Percentiles rank a stretch among this genome's conserved stretches.
Conservation (phyloP, 1,139 yeast genomes). For the Pichia sp. region DNA sequence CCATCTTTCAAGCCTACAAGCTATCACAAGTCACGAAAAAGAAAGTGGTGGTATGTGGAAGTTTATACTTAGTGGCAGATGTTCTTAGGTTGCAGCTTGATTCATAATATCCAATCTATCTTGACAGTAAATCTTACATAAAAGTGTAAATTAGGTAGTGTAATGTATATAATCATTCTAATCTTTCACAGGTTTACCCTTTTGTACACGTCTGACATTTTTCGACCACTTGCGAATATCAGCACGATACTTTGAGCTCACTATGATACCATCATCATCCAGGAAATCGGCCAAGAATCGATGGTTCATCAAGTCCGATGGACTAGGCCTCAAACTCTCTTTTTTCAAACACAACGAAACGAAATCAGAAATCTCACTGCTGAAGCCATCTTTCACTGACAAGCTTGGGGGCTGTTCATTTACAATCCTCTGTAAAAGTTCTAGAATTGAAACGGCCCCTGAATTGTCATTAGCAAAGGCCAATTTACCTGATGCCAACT, state of each 20-base stretch:
- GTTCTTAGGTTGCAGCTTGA: slow-evolving; percentile 39
- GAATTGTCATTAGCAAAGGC: slow-evolving; percentile 46
- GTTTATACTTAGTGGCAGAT: slow-evolving; percentile 72
- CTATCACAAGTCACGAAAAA: slow-evolving; percentile 12
- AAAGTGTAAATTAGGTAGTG: not conserved
- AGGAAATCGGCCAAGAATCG: slow-evolving; percentile 29
- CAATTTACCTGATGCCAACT: slow-evolving; percentile 76
- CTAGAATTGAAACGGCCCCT: slow-evolving; percentile 68
- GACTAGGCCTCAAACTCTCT: slow-evolving; percentile 53
- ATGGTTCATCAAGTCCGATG: slow-evolving; percentile 31
- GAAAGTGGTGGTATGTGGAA: slow-evolving; percentile 61
- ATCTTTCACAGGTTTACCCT: slow-evolving; percentile 26
- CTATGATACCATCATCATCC: slow-evolving; percentile 24
- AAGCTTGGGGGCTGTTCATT: slow-evolving; percentile 86
- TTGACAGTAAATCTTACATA: not conserved
- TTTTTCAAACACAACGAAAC: slow-evolving; percentile 65
- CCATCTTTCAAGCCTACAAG: slow-evolving; percentile 22
- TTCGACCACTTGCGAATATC: slow-evolving; percentile 33
- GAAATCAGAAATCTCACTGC: slow-evolving; percentile 52
- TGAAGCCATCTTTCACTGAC: slow-evolving; percentile 35
- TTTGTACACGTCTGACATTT: slow-evolving; percentile 33
- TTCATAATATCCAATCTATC: not conserved
- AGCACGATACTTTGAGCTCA: slow-evolving; percentile 24
- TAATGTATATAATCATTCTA: not conserved
- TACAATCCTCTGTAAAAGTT: slow-evolving; percentile 84